A percentile compares a stretch with the other conserved stretches of the same genome.
These are phyloP conservation scores for Talaromyces verruculosus DNA, from an alignment of 2,329 filamentous ascomycete species.

Conservation along the genomic window DNA sequence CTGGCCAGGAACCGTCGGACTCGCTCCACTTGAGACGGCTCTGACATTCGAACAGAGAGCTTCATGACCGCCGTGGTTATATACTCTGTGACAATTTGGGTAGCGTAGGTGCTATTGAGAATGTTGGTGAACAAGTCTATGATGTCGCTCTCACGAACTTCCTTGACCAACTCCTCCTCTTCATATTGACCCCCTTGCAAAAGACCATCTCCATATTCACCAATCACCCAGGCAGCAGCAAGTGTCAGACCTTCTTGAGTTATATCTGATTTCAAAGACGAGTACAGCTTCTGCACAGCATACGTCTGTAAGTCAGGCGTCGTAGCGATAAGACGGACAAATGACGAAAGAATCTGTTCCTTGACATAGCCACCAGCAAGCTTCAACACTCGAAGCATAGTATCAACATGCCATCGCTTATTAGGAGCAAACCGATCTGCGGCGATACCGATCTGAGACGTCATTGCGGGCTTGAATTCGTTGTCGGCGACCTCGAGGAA, in stretches of 20 bases:
- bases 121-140: slow-evolving; percentile 91
- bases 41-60: slow-evolving; percentile 81
- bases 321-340: slow-evolving; percentile 91
- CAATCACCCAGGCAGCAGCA: slow-evolving; percentile 94
- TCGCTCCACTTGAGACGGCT: slow-evolving; percentile 81
- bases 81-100: slow-evolving; percentile 88
- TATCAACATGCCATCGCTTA: slow-evolving; percentile 98
- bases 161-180: slow-evolving; percentile 81
- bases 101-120: slow-evolving; percentile 90
- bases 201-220: slow-evolving; percentile 92
- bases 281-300: slow-evolving; percentile 91
- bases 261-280: slow-evolving; percentile 89
- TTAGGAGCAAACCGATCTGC: slow-evolving; percentile 95
- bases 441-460: slow-evolving; percentile 93
- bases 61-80: slow-evolving; percentile 95
- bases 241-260: slow-evolving; percentile 94
- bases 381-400: slow-evolving; percentile 90
- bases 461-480: slow-evolving; percentile 98
- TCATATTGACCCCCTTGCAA: slow-evolving; percentile 87
- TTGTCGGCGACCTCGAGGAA: slow-evolving; percentile 97
- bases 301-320: slow-evolving; percentile 95
- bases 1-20: slow-evolving; percentile 73
- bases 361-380: slow-evolving; percentile 96
- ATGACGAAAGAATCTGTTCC: slow-evolving; percentile 95
- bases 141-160: slow-evolving; percentile 84